A percentile compares a stretch with the other conserved stretches of the same genome.
phyloP scores from a whole-genome alignment of 306 rosid species.

The Trifolium pratense region DNA sequence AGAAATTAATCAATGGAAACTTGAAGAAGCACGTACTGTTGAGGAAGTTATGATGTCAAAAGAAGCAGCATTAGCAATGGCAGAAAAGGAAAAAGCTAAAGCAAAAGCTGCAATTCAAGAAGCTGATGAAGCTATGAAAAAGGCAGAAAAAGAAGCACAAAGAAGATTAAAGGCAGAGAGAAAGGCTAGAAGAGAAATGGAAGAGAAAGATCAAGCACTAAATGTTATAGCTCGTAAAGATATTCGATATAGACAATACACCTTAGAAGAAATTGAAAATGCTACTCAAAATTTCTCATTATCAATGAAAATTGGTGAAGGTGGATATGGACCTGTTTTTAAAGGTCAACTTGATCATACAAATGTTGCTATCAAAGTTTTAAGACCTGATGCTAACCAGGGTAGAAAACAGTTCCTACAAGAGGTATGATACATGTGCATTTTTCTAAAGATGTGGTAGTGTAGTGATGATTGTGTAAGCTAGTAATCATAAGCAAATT shows the following conservation, averaged over 20 bases:
- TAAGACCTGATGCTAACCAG: constrained; percentile 84
- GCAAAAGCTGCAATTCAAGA: constrained; percentile 77
- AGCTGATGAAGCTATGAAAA: constrained; percentile 72
- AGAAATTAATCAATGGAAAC: constrained; percentile 79
- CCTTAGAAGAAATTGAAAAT: constrained; percentile 72
- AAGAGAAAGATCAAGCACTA: constrained; percentile 71
- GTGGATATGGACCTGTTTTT: constrained; percentile 97
- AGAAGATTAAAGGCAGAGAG: constrained; percentile 70
- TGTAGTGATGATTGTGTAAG: too few species aligned
- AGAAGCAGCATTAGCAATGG: constrained; percentile 76
- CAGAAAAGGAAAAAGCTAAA: constrained; percentile 79
- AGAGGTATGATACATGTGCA: constrained; percentile 43
- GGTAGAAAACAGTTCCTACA: constrained; percentile 60
- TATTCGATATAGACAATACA: constrained; percentile 68
- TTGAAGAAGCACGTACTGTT: constrained; percentile 57
- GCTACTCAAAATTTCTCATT: constrained; percentile 70
- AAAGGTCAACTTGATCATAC: constrained; percentile 90
- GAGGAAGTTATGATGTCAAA: constrained; percentile 68
- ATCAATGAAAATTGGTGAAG: constrained; percentile 79
- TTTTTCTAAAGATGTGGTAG: too few species aligned
- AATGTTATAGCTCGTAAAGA: constrained; percentile 58
- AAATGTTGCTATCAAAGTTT: constrained; percentile 80
- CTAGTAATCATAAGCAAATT: too few species aligned
- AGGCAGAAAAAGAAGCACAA: constrained; percentile 74
- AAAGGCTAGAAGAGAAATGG: constrained; percentile 66